These are phyloP conservation scores for Globisporangium mamillatum DNA, from an alignment of 352 stramenopile genomes.

Conservation along the genomic window DNA sequence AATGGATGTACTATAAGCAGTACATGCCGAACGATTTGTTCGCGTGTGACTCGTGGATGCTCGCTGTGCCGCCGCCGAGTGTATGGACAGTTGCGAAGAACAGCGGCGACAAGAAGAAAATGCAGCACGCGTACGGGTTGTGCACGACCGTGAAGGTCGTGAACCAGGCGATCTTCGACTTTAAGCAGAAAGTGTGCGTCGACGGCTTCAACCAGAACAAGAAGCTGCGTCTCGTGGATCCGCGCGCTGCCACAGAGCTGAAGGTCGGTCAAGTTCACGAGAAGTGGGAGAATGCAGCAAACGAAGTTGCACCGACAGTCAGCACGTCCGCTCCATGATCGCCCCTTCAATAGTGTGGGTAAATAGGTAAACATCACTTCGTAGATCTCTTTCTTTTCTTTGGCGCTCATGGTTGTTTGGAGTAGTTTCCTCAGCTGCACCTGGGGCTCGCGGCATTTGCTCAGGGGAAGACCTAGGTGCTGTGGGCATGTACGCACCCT, in stretches of 20 bases:
- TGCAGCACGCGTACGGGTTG: conserved; percentile 70
- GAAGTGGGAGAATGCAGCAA: conserved; percentile 40
- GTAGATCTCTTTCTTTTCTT: conserved; percentile 5
- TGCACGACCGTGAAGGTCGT: conserved; percentile 76
- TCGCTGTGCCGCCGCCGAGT: conserved; percentile 49
- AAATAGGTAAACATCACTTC: not conserved
- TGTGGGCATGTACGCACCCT: too few species aligned
- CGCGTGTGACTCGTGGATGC: conserved; percentile 72
- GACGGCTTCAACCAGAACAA: conserved; percentile 74
- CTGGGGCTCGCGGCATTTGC: too few species aligned
- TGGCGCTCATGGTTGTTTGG: not conserved
- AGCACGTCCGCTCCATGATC: conserved; percentile 4
- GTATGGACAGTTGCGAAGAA: conserved; percentile 65
- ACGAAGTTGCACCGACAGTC: conserved; percentile 14
- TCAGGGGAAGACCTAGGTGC: not conserved
- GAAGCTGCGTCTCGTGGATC: conserved; percentile 47
- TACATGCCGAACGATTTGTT: conserved; percentile 73
- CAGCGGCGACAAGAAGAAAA: conserved; percentile 34
- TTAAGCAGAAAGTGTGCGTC: conserved; percentile 49
- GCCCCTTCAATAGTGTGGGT: not conserved
- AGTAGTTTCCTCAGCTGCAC: not conserved
- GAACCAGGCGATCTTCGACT: conserved; percentile 67
- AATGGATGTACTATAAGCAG: conserved; percentile 67
- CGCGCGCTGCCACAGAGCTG: conserved; percentile 35
- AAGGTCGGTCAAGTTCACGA: conserved; percentile 43